Conservation (phyloP, 345 rosid species). For the Arabidopsis thaliana region DNA sequence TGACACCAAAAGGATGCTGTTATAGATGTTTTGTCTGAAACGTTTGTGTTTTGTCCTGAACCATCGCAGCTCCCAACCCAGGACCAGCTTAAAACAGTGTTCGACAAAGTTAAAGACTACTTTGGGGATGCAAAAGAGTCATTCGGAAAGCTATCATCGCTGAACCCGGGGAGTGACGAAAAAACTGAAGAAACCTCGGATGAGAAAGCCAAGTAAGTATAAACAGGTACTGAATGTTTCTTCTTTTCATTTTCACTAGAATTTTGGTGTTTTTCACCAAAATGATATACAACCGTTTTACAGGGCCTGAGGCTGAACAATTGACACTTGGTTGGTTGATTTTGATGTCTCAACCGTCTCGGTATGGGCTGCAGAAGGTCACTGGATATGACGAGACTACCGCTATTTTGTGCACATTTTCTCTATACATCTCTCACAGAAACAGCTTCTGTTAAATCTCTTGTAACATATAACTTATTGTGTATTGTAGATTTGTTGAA, state of each 20-base stretch:
- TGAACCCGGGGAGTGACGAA: constrained; percentile 51
- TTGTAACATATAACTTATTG: constrained; percentile 43
- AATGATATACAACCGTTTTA: constrained; percentile 9
- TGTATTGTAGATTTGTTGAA: constrained; percentile 42
- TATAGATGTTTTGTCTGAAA: constrained; percentile 20
- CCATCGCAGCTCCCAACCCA: constrained; percentile 77
- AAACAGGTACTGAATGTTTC: constrained; percentile 11
- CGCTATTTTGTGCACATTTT: constrained; percentile 40
- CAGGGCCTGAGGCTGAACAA: constrained; percentile 36
- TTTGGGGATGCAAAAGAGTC: constrained; percentile 95
- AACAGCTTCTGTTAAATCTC: constrained; percentile 30
- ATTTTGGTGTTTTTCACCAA: neutral
- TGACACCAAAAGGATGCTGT: constrained; percentile 5
- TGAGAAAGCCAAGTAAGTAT: constrained; percentile 71
- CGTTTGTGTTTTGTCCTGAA: constrained; percentile 1
- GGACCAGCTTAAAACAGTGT: constrained; percentile 86
- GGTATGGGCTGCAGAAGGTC: constrained; percentile 29
- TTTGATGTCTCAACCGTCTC: constrained; percentile 32
- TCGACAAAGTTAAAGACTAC: constrained; percentile 86
- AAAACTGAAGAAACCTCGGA: constrained; percentile 58
- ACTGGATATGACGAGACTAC: constrained; percentile 30
- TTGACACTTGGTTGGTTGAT: constrained; percentile 18
- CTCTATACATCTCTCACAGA: constrained; percentile 38
- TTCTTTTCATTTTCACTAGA: neutral
- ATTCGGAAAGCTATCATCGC: constrained; percentile 72